A percentile compares a stretch with the other conserved stretches of the same genome.
Conservation (phyloP, 2,329 filamentous ascomycete species). For the Colletotrichum navitas region DNA sequence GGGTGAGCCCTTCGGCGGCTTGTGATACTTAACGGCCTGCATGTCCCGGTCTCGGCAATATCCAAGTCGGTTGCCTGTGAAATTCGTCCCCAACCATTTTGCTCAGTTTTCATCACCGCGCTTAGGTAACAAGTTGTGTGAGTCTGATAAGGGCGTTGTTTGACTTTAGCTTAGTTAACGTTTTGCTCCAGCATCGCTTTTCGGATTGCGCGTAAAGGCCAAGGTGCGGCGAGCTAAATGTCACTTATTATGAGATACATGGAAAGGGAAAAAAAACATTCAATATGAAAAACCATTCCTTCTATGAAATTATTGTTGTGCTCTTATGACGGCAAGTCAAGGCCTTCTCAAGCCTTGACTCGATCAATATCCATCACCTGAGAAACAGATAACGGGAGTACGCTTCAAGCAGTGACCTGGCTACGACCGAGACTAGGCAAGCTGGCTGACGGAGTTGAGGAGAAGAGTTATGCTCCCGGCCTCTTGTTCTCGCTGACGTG, state of each 20-base stretch:
- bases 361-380: background rate
- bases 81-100: background rate
- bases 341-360: background rate
- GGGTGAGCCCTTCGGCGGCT: conserved; percentile 19
- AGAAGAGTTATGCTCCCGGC: background rate
- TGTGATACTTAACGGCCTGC: conserved; percentile 2
- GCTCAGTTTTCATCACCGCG: background rate
- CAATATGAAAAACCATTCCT: background rate
- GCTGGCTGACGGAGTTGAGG: background rate
- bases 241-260: background rate
- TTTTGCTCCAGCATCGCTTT: background rate
- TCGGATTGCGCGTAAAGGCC: background rate
- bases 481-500: background rate
- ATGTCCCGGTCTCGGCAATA: background rate
- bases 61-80: background rate
- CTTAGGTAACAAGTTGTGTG: background rate
- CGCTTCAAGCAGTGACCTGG: background rate
- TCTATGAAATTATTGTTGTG: background rate
- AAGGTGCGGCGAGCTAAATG: background rate
- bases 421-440: background rate
- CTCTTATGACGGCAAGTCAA: background rate
- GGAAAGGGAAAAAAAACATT: background rate
- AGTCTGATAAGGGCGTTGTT: background rate
- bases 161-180: background rate
- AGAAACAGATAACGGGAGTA: background rate